phyloP scores from a whole-genome alignment of 2,329 filamentous ascomycete genomes.

The Fusarium irregulare region DNA sequence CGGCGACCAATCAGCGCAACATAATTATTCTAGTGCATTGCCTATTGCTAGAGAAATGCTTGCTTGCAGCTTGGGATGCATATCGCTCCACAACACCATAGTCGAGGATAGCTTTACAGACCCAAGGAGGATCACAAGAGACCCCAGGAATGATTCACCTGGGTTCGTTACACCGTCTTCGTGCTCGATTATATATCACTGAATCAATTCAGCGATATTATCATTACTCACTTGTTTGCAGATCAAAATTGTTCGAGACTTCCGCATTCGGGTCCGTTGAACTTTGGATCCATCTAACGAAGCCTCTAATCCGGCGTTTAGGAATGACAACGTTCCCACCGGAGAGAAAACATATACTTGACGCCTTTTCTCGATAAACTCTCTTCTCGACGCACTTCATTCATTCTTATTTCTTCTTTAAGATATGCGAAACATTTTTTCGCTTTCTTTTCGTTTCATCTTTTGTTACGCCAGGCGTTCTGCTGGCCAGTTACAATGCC shows the following conservation, averaged over 20 bases:
- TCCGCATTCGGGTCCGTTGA: conserved; percentile 35
- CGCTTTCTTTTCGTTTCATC: conserved; percentile 19
- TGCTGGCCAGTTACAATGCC: conserved; percentile 38
- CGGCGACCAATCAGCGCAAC: conserved; percentile 16
- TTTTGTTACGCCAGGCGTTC: conserved; percentile 23
- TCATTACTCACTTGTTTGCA: conserved; percentile 27
- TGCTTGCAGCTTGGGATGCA: conserved; percentile 34
- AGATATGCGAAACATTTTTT: conserved; percentile 38
- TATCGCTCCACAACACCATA: conserved; percentile 34
- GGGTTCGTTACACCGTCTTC: conserved; percentile 28
- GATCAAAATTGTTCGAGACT: conserved; percentile 27
- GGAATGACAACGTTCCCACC: conserved; percentile 23
- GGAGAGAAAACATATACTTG: conserved; percentile 21
- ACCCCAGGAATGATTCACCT: not conserved
- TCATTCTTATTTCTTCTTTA: conserved; percentile 3
- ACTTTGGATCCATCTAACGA: conserved; percentile 30
- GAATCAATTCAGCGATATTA: conserved; percentile 3
- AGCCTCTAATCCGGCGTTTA: conserved; percentile 33
- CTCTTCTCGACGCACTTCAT: conserved; percentile 9
- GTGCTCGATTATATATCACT: conserved; percentile 33
- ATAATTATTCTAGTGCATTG: conserved; percentile 11
- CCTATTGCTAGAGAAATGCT: conserved; percentile 13
- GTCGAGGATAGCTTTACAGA: conserved; percentile 11
- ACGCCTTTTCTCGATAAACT: conserved; percentile 35
- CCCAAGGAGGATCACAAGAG: conserved; percentile 15